Evolutionary conservation across 2,329 filamentous ascomycete species (phyloP).

Genomic region (Leptodontidium sp.): DNA sequence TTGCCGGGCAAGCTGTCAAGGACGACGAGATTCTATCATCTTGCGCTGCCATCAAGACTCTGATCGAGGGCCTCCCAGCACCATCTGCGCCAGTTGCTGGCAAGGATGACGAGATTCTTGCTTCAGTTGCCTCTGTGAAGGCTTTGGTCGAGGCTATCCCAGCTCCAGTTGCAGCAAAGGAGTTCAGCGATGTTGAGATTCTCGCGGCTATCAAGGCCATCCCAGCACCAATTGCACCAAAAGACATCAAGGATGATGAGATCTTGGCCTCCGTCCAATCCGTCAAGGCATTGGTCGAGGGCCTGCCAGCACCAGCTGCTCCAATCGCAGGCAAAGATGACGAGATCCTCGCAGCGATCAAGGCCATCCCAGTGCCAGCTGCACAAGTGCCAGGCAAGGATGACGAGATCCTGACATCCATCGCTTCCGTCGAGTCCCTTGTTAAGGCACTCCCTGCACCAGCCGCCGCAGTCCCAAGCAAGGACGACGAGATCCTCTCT

Average conservation of each 20-base stretch:
- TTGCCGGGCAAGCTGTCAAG: conserved; percentile 13
- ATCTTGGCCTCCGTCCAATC: conserved; percentile 21
- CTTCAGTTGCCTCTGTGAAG: conserved; percentile 17
- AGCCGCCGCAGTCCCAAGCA: conserved; percentile 1
- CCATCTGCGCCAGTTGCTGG: conserved; percentile 20
- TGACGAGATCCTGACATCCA: conserved; percentile 20
- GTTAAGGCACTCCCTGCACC: conserved; percentile 26
- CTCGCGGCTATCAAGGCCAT: conserved; percentile 18
- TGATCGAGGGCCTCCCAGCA: conserved; percentile 30
- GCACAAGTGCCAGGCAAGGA: conserved; percentile 14
- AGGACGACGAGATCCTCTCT: conserved; percentile 22
- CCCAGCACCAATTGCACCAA: conserved; percentile 11
- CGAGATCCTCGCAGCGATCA: conserved; percentile 27
- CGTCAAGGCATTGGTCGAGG: conserved; percentile 26
- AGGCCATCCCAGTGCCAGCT: conserved; percentile 22
- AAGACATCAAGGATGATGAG: conserved; percentile 26
- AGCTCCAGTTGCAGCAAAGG: conserved; percentile 15
- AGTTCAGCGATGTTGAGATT: conserved; percentile 32
- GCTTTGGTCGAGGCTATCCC: conserved; percentile 19
- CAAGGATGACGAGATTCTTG: conserved; percentile 28
- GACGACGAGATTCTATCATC: conserved; percentile 21
- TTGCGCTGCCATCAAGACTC: conserved; percentile 25
- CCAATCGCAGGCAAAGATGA: conserved; percentile 25
- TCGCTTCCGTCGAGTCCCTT: conserved; percentile 18
- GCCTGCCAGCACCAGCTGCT: conserved; percentile 5